Evolutionary conservation across 148 eudicot genomes (phyloP), one percentile per base, ranked within the genome.

Genomic region (Silene latifolia): DNA sequence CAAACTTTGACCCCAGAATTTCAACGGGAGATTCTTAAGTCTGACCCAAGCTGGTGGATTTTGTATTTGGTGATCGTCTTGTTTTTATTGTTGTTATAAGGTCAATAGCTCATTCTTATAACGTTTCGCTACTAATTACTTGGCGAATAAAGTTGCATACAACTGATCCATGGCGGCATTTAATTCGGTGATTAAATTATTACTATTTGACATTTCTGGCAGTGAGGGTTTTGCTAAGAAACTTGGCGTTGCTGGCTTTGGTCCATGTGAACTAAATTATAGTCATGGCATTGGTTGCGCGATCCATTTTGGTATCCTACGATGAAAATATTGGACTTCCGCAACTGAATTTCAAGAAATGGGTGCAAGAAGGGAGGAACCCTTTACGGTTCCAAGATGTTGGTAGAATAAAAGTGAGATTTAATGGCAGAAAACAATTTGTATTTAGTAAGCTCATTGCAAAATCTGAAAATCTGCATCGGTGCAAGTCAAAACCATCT

Each of bases 251-350:
- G 12, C 54, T 62, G 25, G 68, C 0, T 19, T 76, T 71, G 73
- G 48, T 27, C 66, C 25, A 27, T 27, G 29, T 27, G 15, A 69
- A 64, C 19, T 2, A 19, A 35, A 8, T 10, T 2, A 3, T 58
- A 59, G 47, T 24, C 3, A 77, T 81, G 83, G 80, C 83, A 77
- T 68, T 76, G 29, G 69, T 63, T 63, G 78, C 78, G 12, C 85
- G 85, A 77, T 79, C 91, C 25, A 76, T 83, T 25, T 77, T 79
- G 19, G 78, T 88, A 74, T 84, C 86, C 54, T 84, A 68, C 66
- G 83, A 82, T 63, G 91, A 81, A 65, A 81, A 77, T 74, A 65
- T 69, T 23, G 75, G 69, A 27, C 63, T 48, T 73, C 79, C 78
- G 53, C 73, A 54, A 21, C 72, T 47, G 35, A 82, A 71, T 63